Percentiles rank a stretch among this genome's conserved stretches.
These are phyloP conservation scores for Trichomonascaceae sp. DNA, from an alignment of 1,139 yeast species.

Conservation along the genomic window DNA sequence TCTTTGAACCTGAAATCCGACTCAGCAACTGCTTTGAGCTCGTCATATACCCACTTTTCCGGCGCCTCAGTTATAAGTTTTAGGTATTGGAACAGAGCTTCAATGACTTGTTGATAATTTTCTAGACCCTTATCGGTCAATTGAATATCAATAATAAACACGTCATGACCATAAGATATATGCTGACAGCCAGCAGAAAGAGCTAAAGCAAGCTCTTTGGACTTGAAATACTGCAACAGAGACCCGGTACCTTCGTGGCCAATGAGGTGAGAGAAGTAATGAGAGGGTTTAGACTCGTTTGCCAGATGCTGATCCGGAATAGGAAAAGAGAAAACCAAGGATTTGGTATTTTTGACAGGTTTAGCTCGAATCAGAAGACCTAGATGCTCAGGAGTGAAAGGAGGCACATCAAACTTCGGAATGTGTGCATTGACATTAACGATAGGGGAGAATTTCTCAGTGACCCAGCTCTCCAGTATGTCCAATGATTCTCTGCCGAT, in stretches of 20 bases:
- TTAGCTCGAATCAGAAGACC: slow-evolving; percentile 56
- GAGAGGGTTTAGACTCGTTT: slow-evolving; percentile 66
- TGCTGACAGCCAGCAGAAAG: slow-evolving; percentile 69
- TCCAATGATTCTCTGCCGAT: slow-evolving; percentile 78
- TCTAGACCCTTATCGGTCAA: slow-evolving; percentile 66
- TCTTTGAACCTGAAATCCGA: slow-evolving; percentile 61
- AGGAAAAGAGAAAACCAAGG: slow-evolving; percentile 59
- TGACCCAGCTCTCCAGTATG: slow-evolving; percentile 63
- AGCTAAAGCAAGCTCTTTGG: slow-evolving; percentile 71
- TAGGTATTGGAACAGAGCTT: slow-evolving; percentile 63
- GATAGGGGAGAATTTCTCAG: slow-evolving; percentile 58
- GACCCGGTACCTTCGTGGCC: slow-evolving; percentile 95
- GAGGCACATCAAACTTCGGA: slow-evolving; percentile 44
- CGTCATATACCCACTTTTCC: slow-evolving; percentile 49
- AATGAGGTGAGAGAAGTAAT: slow-evolving; percentile 68
- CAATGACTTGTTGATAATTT: slow-evolving; percentile 56
- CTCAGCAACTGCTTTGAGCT: slow-evolving; percentile 42
- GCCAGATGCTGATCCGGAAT: slow-evolving; percentile 64
- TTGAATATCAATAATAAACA: slow-evolving; percentile 63
- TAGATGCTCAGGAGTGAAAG: slow-evolving; percentile 43
- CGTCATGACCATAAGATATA: slow-evolving; percentile 62
- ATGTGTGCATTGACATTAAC: slow-evolving; percentile 48
- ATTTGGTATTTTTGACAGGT: slow-evolving; percentile 76
- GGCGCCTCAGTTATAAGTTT: slow-evolving; percentile 55
- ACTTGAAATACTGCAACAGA: slow-evolving; percentile 59